Evolutionary conservation across 2,329 filamentous ascomycete genomes (phyloP).

Genomic region (Huntiella savannae): DNA sequence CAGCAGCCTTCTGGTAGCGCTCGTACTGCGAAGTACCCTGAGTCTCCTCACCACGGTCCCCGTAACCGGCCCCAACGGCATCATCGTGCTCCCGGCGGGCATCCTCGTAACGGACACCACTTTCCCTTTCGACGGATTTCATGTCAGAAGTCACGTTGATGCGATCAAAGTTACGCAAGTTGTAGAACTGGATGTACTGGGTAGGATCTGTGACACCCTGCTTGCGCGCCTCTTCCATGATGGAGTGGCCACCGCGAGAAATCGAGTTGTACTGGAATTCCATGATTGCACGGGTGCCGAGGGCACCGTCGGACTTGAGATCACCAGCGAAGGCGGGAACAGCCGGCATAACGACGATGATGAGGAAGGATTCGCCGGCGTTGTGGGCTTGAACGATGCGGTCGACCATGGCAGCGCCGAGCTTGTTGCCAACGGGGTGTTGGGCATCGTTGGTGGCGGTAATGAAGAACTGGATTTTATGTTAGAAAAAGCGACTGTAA

Average conservation of each 20-base stretch:
- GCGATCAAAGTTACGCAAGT: slow-evolving; percentile 66
- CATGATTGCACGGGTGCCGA: slow-evolving; percentile 72
- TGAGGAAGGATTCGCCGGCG: slow-evolving; percentile 47
- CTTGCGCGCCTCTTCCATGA: slow-evolving; percentile 50
- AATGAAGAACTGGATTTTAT: slow-evolving; percentile 51
- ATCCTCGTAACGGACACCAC: slow-evolving; percentile 48
- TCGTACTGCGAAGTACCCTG: slow-evolving; percentile 33
- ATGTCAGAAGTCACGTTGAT: slow-evolving; percentile 53
- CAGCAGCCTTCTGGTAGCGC: slow-evolving; percentile 51
- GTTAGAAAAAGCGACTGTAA: slow-evolving; percentile 6
- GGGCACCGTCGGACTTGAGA: slow-evolving; percentile 48
- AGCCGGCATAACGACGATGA: slow-evolving; percentile 61
- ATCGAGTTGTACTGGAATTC: slow-evolving; percentile 73
- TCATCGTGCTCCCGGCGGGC: slow-evolving; percentile 46
- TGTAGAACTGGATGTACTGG: slow-evolving; percentile 68
- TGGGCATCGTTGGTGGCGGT: slow-evolving; percentile 56
- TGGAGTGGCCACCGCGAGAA: slow-evolving; percentile 56
- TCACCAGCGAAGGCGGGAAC: slow-evolving; percentile 73
- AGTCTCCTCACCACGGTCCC: slow-evolving; percentile 18
- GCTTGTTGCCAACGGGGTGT: slow-evolving; percentile 55
- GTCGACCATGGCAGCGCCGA: slow-evolving; percentile 61
- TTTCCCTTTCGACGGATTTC: slow-evolving; percentile 37
- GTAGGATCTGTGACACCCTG: slow-evolving; percentile 51
- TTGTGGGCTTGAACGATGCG: slow-evolving; percentile 53
- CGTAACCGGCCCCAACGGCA: slow-evolving; percentile 28